Percentiles rank a stretch among this genome's conserved stretches.
Evolutionary conservation across 169 alveolate genomes (phyloP).

Genomic region (Eimeria sp.): DNA sequence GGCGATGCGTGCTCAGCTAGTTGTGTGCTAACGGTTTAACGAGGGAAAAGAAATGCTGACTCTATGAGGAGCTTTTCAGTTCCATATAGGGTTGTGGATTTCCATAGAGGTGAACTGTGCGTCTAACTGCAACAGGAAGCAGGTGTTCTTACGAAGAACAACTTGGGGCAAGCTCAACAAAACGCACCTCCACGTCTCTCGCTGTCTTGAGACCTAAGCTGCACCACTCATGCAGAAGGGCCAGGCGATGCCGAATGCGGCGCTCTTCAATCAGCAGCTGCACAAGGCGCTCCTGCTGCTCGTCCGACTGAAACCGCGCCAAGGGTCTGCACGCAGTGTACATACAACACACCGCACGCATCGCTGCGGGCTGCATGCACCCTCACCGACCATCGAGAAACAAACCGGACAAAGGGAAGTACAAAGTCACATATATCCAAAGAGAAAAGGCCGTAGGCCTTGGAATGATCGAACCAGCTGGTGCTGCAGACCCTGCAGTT

Average conservation of each 20-base stretch:
- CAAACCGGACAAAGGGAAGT: not conserved
- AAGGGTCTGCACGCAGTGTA: conserved; percentile 88
- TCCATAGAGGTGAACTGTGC: no score
- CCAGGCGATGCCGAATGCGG: conserved; percentile 91
- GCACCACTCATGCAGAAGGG: conserved; percentile 94
- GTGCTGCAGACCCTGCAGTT: not conserved
- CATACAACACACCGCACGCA: not conserved
- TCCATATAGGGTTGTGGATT: no score
- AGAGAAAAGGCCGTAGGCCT: not conserved
- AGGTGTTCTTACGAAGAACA: no score
- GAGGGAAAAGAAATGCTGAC: no score
- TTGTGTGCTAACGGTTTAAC: not conserved
- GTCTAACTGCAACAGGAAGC: no score
- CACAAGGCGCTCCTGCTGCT: conserved; percentile 94
- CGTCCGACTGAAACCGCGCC: conserved; percentile 93
- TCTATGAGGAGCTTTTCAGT: no score
- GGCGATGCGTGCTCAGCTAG: not conserved
- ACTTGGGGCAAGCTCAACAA: not conserved
- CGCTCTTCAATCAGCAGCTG: conserved; percentile 93
- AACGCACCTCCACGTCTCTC: conserved; percentile 92
- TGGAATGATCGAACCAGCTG: not conserved
- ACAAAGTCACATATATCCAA: not conserved
- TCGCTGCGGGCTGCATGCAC: not conserved
- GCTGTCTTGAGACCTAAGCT: conserved; percentile 93
- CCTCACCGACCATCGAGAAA: not conserved